A percentile compares a stretch with the other conserved stretches of the same genome.
These are phyloP conservation scores for Aureobasidium vineae DNA, from an alignment of 2,329 filamentous ascomycete species.

Conservation along the genomic window DNA sequence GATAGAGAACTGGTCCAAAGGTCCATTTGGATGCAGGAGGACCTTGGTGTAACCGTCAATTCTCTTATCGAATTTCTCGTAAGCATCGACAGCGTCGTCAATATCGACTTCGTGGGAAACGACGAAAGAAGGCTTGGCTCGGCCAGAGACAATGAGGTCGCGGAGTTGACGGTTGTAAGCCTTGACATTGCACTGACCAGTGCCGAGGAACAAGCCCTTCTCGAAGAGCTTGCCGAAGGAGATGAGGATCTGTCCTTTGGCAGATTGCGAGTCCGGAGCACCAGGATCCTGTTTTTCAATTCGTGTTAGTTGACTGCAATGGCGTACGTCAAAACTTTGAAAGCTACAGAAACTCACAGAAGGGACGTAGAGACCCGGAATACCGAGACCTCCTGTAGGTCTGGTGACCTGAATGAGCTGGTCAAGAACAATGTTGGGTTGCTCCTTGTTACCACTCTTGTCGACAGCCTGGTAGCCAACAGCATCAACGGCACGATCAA, in stretches of 20 bases:
- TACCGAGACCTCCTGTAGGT: conserved; percentile 60
- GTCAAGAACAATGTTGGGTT: conserved; percentile 62
- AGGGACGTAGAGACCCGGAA: conserved; percentile 54
- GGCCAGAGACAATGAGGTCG: conserved; percentile 63
- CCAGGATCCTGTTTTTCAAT: conserved; percentile 52
- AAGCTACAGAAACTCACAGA: conserved; percentile 24
- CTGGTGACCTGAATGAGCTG: conserved; percentile 63
- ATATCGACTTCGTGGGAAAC: conserved; percentile 64
- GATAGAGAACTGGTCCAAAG: not conserved
- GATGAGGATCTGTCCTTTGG: conserved; percentile 63
- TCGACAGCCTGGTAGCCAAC: conserved; percentile 65
- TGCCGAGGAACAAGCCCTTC: conserved; percentile 61
- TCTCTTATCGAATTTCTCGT: conserved; percentile 65
- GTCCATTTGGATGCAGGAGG: conserved; percentile 57
- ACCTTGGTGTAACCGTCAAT: conserved; percentile 66
- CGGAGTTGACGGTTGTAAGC: conserved; percentile 65
- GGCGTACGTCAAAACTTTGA: not conserved
- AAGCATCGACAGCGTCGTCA: conserved; percentile 57
- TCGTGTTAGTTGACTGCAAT: not conserved
- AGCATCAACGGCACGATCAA: conserved; percentile 63
- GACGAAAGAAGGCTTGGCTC: conserved; percentile 65
- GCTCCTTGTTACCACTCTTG: conserved; percentile 56
- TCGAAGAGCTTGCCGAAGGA: conserved; percentile 68
- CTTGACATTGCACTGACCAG: conserved; percentile 67
- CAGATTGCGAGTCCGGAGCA: conserved; percentile 59